Conservation (phyloP, 1,284 basidiomycete species). For the Tausonia pullulans region DNA sequence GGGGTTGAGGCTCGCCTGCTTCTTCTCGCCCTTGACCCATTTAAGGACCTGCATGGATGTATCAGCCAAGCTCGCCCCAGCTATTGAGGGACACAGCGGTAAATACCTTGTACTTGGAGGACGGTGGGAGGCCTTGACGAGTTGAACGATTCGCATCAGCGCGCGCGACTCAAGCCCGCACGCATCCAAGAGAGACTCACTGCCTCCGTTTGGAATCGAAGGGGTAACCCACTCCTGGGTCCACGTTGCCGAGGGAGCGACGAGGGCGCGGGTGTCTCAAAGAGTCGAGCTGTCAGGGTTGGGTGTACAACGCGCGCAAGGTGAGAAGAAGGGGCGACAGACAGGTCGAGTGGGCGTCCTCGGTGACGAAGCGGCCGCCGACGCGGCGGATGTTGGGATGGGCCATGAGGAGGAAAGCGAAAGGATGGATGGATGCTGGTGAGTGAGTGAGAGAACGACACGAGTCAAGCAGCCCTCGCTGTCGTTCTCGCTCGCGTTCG, state of each 20-base stretch:
- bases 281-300: no score
- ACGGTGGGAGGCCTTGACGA: not conserved
- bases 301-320: no score
- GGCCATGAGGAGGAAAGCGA: not conserved
- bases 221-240: slow-evolving; percentile 30
- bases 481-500: no score
- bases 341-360: slow-evolving; percentile 4
- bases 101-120: slow-evolving; percentile 4
- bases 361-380: slow-evolving; percentile 3
- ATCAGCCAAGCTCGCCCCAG: not conserved
- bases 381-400: not conserved
- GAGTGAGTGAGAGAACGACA: no score
- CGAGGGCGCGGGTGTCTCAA: slow-evolving; percentile 1
- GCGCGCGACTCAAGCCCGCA: no score
- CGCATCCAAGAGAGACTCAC: no score
- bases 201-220: not conserved
- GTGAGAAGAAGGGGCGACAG: not conserved
- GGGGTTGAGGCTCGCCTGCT: slow-evolving; percentile 37
- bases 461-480: no score
- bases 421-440: not conserved
- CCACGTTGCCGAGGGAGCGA: not conserved
- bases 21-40: not conserved
- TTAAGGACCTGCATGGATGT: not conserved
- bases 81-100: no score
- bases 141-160: no score